These are phyloP conservation scores for Amanita phalloides DNA, from an alignment of 768 basidiomycete genomes.

Conservation along the genomic window DNA sequence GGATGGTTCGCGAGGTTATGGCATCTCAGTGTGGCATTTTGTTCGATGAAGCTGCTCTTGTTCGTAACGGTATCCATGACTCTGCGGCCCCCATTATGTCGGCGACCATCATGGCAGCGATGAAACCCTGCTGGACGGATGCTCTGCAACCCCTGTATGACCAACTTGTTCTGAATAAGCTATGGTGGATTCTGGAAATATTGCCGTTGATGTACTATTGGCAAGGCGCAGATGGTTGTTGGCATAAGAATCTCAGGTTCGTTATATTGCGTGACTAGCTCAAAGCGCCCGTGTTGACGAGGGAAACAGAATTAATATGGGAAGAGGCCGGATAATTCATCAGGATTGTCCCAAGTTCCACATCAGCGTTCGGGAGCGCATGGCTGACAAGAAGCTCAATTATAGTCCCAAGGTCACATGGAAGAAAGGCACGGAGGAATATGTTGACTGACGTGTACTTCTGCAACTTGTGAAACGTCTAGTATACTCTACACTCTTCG, in stretches of 20 bases:
- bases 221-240: slow-evolving; percentile 45
- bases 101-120: slow-evolving; percentile 8
- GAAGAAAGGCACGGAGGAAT: slow-evolving; percentile 33
- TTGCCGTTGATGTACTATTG: slow-evolving; percentile 41
- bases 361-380: slow-evolving; percentile 48
- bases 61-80: slow-evolving; percentile 26
- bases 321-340: slow-evolving; percentile 42
- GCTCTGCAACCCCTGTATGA: slow-evolving; percentile 48
- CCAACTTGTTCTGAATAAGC: slow-evolving; percentile 24
- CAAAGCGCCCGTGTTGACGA: background rate
- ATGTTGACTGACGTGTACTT: slow-evolving; percentile 19
- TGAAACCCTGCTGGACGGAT: slow-evolving; percentile 21
- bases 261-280: slow-evolving; percentile 13
- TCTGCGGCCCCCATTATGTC: slow-evolving; percentile 5
- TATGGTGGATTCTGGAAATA: slow-evolving; percentile 72
- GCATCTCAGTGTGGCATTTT: slow-evolving; percentile 45
- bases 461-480: too few relatives aligned
- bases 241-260: slow-evolving; percentile 47
- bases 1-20: slow-evolving; percentile 70
- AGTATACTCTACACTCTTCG: too few relatives aligned
- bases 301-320: slow-evolving; percentile 36
- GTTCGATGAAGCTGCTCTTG: slow-evolving; percentile 42
- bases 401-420: slow-evolving; percentile 54
- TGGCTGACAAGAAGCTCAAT: slow-evolving; percentile 30
- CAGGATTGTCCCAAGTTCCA: slow-evolving; percentile 47